A percentile compares a stretch with the other conserved stretches of the same genome.
These are phyloP conservation scores for Diaporthe aspalathi DNA, from an alignment of 2,329 filamentous ascomycete genomes.

Conservation along the genomic window DNA sequence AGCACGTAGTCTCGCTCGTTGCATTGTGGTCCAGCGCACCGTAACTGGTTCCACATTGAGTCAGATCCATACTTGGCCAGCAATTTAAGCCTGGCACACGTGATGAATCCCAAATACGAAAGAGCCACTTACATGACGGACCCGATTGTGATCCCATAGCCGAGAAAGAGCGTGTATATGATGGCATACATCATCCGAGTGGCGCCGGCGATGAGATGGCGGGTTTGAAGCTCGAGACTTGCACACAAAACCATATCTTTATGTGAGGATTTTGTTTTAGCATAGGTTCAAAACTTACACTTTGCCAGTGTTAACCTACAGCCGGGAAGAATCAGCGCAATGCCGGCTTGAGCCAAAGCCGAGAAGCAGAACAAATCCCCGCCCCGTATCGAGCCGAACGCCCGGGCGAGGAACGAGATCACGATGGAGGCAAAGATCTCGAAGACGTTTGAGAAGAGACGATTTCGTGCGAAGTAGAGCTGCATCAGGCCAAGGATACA, in stretches of 20 bases:
- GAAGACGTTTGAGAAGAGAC: constrained; percentile 35
- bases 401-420: constrained; percentile 34
- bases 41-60: background rate
- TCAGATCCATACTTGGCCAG: background rate
- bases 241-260: constrained; percentile 33
- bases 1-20: background rate
- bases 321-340: constrained; percentile 33
- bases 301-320: background rate
- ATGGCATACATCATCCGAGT: constrained; percentile 36
- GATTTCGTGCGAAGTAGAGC: constrained; percentile 31
- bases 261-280: background rate
- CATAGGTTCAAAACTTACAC: no score
- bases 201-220: constrained; percentile 35
- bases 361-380: constrained; percentile 36
- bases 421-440: constrained; percentile 34
- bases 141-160: constrained; percentile 31
- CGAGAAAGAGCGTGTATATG: constrained; percentile 35
- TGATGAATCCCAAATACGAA: no score
- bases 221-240: constrained; percentile 36
- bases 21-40: background rate
- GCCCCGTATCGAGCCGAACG: constrained; percentile 32
- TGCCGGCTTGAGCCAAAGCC: constrained; percentile 34
- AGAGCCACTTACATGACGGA: background rate
- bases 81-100: background rate
- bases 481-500: constrained; percentile 35